Conservation (phyloP, 2,329 filamentous ascomycete genomes). For the Fusarium sp. region DNA sequence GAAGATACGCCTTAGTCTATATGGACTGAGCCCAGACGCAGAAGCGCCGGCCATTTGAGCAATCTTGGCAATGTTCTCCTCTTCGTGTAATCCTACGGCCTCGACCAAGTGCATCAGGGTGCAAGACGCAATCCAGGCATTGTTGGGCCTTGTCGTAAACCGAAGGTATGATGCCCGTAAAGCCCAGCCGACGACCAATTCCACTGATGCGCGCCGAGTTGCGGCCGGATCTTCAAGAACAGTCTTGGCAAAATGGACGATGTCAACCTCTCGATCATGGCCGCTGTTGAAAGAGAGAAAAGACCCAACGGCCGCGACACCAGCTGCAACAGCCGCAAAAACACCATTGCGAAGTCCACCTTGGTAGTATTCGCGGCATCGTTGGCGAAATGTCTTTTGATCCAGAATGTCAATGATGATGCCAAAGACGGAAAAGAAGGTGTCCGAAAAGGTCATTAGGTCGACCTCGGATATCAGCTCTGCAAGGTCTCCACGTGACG, state of each 20-base stretch:
- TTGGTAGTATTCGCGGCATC: conserved; percentile 40
- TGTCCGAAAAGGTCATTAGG: conserved; percentile 31
- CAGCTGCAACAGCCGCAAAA: conserved; percentile 42
- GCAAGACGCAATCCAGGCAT: conserved; percentile 45
- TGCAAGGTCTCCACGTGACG: conserved; percentile 25
- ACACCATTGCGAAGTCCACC: conserved; percentile 22
- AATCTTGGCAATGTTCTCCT: conserved; percentile 43
- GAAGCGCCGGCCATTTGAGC: conserved; percentile 30
- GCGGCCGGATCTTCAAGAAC: conserved; percentile 44
- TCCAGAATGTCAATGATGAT: conserved; percentile 37
- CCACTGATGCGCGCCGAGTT: conserved; percentile 36
- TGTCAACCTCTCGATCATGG: conserved; percentile 38
- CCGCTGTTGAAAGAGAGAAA: conserved; percentile 36
- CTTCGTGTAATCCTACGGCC: conserved; percentile 42
- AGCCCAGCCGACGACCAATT: conserved; percentile 40
- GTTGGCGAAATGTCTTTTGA: conserved; percentile 22
- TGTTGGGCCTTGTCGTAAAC: conserved; percentile 41
- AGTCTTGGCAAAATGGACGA: conserved; percentile 42
- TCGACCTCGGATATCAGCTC: conserved; percentile 39
- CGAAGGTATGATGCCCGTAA: conserved; percentile 42
- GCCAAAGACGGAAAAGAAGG: conserved; percentile 38
- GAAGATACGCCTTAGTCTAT: conserved; percentile 42
- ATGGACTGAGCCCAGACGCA: conserved; percentile 30
- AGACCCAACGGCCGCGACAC: conserved; percentile 44
- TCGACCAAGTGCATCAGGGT: conserved; percentile 43